A percentile compares a stretch with the other conserved stretches of the same genome.
phyloP scores from a whole-genome alignment of 345 rosid genomes.

The Lepidium sativum region DNA sequence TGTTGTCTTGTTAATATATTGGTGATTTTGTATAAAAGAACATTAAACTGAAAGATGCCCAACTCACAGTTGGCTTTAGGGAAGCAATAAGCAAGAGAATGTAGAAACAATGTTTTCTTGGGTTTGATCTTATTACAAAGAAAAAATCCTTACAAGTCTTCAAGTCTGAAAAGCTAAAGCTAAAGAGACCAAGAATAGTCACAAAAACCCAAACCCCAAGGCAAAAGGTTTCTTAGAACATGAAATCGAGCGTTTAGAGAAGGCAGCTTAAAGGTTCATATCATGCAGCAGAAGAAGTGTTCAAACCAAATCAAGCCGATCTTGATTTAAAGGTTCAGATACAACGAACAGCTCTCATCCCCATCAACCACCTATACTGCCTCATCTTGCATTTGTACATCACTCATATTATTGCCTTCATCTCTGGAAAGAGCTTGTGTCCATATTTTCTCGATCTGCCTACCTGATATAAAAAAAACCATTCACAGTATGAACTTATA shows the following conservation, averaged over 20 bases:
- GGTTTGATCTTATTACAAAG: neutral
- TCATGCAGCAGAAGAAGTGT: slow-evolving; percentile 9
- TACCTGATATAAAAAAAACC: no score
- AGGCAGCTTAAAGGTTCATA: neutral
- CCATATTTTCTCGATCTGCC: no score
- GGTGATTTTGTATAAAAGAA: neutral
- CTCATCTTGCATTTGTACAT: no score
- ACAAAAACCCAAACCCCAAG: neutral
- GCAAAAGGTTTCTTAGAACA: neutral
- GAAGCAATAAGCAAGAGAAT: neutral
- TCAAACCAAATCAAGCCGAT: neutral
- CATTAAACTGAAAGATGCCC: no score
- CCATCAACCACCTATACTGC: no score
- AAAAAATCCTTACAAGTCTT: no score
- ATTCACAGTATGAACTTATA: no score
- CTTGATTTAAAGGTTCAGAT: neutral
- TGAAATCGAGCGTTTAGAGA: neutral
- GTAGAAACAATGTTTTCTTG: neutral
- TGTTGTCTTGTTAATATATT: slow-evolving; percentile 11
- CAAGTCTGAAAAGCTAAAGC: no score
- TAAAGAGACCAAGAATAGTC: neutral
- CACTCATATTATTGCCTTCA: no score
- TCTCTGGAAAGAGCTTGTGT: no score
- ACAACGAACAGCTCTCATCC: no score
- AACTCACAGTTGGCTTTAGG: no score